phyloP scores from a whole-genome alignment of 371 early-diverging fungal genomes.

The Mucor velutinosus region DNA sequence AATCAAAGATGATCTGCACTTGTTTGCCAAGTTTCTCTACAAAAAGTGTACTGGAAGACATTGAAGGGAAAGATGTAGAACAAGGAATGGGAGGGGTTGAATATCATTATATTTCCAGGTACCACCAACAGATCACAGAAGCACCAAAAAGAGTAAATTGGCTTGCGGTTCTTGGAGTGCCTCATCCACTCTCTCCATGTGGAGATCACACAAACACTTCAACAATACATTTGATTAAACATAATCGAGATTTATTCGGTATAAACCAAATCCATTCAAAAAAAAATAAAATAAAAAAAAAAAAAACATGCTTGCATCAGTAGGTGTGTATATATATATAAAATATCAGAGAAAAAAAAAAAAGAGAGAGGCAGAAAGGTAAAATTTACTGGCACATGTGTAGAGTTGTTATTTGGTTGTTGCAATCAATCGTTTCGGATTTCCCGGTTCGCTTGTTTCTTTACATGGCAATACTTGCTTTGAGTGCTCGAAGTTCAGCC shows the following conservation, averaged over 20 bases:
- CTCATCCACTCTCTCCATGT: not conserved
- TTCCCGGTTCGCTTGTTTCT: not conserved
- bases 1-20: not conserved
- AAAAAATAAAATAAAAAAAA: not conserved
- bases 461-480: conserved; percentile 75
- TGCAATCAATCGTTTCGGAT: not conserved
- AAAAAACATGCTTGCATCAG: not conserved
- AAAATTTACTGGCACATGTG: not conserved
- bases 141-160: conserved; percentile 1
- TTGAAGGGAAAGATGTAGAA: not conserved
- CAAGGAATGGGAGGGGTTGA: not conserved
- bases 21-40: conserved; percentile 8
- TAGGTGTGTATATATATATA: not conserved
- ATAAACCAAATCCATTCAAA: not conserved
- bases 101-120: conserved; percentile 2
- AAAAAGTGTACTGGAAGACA: not conserved
- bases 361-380: not conserved
- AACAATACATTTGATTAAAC: not conserved
- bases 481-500: conserved; percentile 80
- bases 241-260: not conserved
- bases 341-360: not conserved
- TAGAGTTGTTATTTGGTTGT: not conserved
- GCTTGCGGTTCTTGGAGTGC: not conserved
- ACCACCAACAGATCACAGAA: conserved; percentile 7
- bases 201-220: not conserved